phyloP scores from a whole-genome alignment of 805 yeast genomes.

The Alloascoidea africana region DNA sequence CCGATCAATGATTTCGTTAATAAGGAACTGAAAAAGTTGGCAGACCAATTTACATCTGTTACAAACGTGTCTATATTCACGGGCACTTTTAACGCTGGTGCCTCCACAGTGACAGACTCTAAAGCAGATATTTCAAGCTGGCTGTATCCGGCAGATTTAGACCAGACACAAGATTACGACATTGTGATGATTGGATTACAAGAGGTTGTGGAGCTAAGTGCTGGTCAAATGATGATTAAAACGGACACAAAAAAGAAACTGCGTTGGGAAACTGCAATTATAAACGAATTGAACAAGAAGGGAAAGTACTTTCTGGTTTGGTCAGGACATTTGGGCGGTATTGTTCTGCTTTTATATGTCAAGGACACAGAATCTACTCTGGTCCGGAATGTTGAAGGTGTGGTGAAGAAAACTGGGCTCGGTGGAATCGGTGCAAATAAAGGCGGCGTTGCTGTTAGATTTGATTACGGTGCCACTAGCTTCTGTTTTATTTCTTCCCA shows the following conservation, averaged over 20 bases:
- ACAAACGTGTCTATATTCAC: constrained; percentile 50
- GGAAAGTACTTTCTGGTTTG: constrained; percentile 53
- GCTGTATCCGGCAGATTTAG: constrained; percentile 57
- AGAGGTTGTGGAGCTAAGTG: constrained; percentile 85
- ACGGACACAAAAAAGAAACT: constrained; percentile 65
- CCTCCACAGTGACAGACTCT: constrained; percentile 8
- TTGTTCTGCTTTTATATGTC: constrained; percentile 59
- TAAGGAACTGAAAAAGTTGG: constrained; percentile 36
- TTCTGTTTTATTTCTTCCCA: constrained; percentile 77
- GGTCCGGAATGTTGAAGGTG: constrained; percentile 82
- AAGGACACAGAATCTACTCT: constrained; percentile 39
- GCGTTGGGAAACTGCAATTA: constrained; percentile 65
- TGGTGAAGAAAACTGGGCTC: constrained; percentile 82
- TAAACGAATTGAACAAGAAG: constrained; percentile 40
- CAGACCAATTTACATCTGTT: constrained; percentile 39
- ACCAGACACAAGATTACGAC: constrained; percentile 38
- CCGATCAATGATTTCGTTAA: constrained; percentile 81
- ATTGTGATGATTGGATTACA: constrained; percentile 84
- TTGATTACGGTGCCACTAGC: constrained; percentile 48
- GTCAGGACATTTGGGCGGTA: constrained; percentile 86
- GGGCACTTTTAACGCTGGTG: constrained; percentile 66
- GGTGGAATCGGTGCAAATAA: constrained; percentile 89
- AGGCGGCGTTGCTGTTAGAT: constrained; percentile 66
- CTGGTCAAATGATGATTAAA: constrained; percentile 66
- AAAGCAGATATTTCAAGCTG: constrained; percentile 53